Conservation (phyloP, 768 basidiomycete genomes). For the Boletellus emodensis region DNA sequence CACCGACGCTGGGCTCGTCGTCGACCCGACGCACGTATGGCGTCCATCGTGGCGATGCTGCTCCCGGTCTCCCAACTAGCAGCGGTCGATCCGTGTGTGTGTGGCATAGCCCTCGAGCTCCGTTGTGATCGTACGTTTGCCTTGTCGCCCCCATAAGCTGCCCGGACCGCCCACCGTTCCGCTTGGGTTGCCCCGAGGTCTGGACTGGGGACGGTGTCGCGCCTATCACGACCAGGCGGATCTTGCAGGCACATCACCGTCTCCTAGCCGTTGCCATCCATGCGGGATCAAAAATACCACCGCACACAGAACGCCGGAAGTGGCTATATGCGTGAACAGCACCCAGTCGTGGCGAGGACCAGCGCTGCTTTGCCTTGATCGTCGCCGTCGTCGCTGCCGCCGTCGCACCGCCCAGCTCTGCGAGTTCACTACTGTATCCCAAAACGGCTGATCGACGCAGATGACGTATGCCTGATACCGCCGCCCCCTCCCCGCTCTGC, state of each 20-base stretch:
- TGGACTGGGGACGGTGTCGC: not conserved
- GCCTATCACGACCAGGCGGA: slow-evolving; percentile 10
- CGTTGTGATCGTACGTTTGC: slow-evolving; percentile 29
- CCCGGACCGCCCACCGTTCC: slow-evolving; percentile 10
- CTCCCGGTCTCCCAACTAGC: slow-evolving; percentile 18
- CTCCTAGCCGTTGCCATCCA: not conserved
- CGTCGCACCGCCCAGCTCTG: too few relatives aligned
- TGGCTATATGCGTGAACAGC: slow-evolving; percentile 8
- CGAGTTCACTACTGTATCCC: slow-evolving; percentile 3
- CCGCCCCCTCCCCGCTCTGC: slow-evolving; percentile 12
- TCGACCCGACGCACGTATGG: slow-evolving; percentile 16
- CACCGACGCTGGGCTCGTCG: slow-evolving; percentile 14
- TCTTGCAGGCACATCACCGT: slow-evolving; percentile 14
- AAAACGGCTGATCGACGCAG: slow-evolving; percentile 26
- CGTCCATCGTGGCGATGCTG: slow-evolving; percentile 28
- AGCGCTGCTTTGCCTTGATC: too few relatives aligned
- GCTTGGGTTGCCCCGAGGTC: slow-evolving; percentile 9
- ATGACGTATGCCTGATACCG: slow-evolving; percentile 24
- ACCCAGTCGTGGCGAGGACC: slow-evolving; percentile 14
- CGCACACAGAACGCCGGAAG: slow-evolving; percentile 10
- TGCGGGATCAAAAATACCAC: slow-evolving; percentile 1
- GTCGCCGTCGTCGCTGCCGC: too few relatives aligned
- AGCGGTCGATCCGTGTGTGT: slow-evolving; percentile 8
- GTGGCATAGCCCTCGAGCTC: slow-evolving; percentile 26
- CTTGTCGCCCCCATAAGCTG: slow-evolving; percentile 11